Evolutionary conservation across 1,284 basidiomycete genomes (phyloP).

Genomic region (Austroboletus niveus): DNA sequence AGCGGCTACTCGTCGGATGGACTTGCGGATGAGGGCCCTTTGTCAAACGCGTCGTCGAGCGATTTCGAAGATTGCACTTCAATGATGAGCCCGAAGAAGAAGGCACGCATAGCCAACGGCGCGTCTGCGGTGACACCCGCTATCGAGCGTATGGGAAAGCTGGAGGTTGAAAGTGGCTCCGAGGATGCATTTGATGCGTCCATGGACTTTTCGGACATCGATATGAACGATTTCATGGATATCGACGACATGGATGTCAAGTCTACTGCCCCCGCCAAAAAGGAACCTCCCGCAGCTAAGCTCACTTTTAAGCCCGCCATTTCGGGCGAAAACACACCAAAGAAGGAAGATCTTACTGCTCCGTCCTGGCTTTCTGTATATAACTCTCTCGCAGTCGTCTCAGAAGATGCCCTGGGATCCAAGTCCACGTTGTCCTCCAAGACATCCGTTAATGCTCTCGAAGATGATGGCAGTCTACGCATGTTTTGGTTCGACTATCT

Average conservation of each 20-base stretch:
- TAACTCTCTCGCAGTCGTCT: constrained; percentile 60
- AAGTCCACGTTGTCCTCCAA: constrained; percentile 46
- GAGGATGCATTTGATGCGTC: constrained; percentile 54
- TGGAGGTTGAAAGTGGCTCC: constrained; percentile 56
- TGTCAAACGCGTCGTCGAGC: constrained; percentile 42
- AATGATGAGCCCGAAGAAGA: constrained; percentile 69
- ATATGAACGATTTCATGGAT: constrained; percentile 40
- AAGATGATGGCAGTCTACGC: constrained; percentile 78
- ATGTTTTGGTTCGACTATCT: constrained; percentile 96
- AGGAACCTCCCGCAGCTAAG: constrained; percentile 26
- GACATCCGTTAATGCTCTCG: constrained; percentile 54
- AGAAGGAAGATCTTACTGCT: constrained; percentile 46
- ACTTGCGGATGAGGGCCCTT: constrained; percentile 41
- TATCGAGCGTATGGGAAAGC: constrained; percentile 51
- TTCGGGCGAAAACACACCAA: constrained; percentile 31
- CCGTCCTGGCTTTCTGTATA: constrained; percentile 79
- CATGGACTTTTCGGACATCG: constrained; percentile 49
- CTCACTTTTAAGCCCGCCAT: constrained; percentile 26
- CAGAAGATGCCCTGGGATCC: constrained; percentile 51
- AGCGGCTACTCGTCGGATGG: constrained; percentile 59
- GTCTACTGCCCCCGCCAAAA: constrained; percentile 33
- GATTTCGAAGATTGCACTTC: constrained; percentile 46
- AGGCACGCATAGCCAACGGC: constrained; percentile 44
- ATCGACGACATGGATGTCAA: constrained; percentile 46
- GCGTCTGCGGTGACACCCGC: constrained; percentile 46